Base-by-base conservation (phyloP, 768 basidiomycete species). In the Terana coerulea region DNA sequence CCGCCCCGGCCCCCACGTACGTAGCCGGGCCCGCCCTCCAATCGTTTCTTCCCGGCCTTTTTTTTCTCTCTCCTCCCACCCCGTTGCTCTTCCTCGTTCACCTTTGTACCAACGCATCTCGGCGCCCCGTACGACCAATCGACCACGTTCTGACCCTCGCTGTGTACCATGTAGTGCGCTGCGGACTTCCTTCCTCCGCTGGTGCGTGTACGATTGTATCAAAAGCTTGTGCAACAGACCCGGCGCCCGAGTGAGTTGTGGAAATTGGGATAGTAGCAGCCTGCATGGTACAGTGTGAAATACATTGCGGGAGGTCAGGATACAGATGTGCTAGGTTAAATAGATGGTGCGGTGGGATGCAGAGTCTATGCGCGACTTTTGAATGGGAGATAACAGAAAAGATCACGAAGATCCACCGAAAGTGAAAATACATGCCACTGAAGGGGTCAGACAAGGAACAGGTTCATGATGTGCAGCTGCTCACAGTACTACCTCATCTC, bases 11-110 rank as follows among this genome's bases (percentile, higher is more conserved):
- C 39, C 45, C 25, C 52, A 9, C 44, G 14, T 39, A 47, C 45
- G 49, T 50, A 50, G 49, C 40, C 8, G 39, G 49, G 49, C 39
- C 49, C 22, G 34, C 22, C 52, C 36, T 36, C 45, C 52, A 46
- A 46, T 53, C 53, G 21, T 49, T 54, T 54, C 24, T 21, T 19
- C 12, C 26, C 24, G 29, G 12, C 30, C 53, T 34, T 11, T 49
- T 37, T 36, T 21, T 55, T 34, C 44, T 45, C 36, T 14, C 12
- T 53, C 6, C 35, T 17, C 28, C 24, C 49, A 17, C 39, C 24
- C 19, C 47, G 14, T 39, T 31, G 4, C 10, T 15, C 31, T 34
- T 22, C 45, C 45, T 25, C 26, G 19, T 25, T n/a, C 45, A 21
- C 47, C 31, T 25, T 47, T 39, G 25, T 41, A 22, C 30, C 36